A percentile compares a stretch with the other conserved stretches of the same genome.
Conservation (phyloP, 2,329 filamentous ascomycete genomes). For the Penicillium sp. region DNA sequence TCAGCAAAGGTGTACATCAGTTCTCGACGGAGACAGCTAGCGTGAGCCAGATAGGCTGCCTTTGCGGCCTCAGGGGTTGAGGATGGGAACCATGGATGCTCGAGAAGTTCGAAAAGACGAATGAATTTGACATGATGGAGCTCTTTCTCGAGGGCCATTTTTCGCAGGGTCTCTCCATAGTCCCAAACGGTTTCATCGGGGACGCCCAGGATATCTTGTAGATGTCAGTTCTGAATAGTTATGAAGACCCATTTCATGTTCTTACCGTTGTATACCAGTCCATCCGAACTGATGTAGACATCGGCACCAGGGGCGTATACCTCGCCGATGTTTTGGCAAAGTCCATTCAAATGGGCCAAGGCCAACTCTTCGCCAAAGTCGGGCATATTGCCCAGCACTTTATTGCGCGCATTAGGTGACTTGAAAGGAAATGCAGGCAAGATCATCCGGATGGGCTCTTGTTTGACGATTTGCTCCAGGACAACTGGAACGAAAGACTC, state of each 20-base stretch:
- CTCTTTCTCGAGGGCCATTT: slow-evolving; percentile 34
- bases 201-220: slow-evolving; percentile 40
- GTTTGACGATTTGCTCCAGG: slow-evolving; percentile 15
- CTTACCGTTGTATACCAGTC: slow-evolving; percentile 41
- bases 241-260: rapidly evolving
- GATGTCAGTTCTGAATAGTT: neutral
- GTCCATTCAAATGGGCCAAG: slow-evolving; percentile 38
- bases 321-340: slow-evolving; percentile 40
- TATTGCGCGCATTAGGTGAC: slow-evolving; percentile 30
- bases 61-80: slow-evolving; percentile 23
- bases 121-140: slow-evolving; percentile 36
- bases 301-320: slow-evolving; percentile 42
- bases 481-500: slow-evolving; percentile 26
- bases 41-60: slow-evolving; percentile 25
- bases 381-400: slow-evolving; percentile 37
- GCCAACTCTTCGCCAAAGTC: slow-evolving; percentile 47
- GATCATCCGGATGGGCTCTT: slow-evolving; percentile 30
- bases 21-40: slow-evolving; percentile 25
- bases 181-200: slow-evolving; percentile 43
- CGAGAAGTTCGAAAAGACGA: slow-evolving; percentile 39
- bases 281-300: slow-evolving; percentile 45
- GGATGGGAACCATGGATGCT: slow-evolving; percentile 23
- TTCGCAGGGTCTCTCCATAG: slow-evolving; percentile 38
- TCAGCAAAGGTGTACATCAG: slow-evolving; percentile 26
- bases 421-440: slow-evolving; percentile 33